Percentiles rank a stretch among this genome's conserved stretches.
These are phyloP conservation scores for Cercospora sp. DNA, from an alignment of 2,329 filamentous ascomycete genomes.

Conservation along the genomic window DNA sequence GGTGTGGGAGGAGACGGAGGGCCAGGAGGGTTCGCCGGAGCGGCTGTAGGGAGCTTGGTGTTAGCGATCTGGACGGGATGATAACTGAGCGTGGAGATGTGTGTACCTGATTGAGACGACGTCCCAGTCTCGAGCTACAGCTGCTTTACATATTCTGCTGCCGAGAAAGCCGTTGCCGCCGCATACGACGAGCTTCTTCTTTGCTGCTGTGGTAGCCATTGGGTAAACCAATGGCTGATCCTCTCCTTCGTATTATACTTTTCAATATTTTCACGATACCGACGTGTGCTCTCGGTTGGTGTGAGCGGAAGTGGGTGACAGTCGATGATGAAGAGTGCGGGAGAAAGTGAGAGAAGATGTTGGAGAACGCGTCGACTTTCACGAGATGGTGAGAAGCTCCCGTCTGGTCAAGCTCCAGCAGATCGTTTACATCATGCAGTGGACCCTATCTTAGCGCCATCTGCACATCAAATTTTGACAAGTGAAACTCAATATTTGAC, in stretches of 20 bases:
- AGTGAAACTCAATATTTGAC: not conserved
- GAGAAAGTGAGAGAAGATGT: not conserved
- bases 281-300: not conserved
- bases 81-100: not conserved
- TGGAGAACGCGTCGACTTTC: not conserved
- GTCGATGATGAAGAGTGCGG: not conserved
- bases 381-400: slow-evolving; percentile 2
- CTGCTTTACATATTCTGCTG: slow-evolving; percentile 85
- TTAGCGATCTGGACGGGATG: not conserved
- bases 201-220: slow-evolving; percentile 33
- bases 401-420: not conserved
- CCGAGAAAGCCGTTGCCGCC: slow-evolving; percentile 90
- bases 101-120: slow-evolving; percentile 85
- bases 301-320: not conserved
- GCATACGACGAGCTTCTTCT: slow-evolving; percentile 83
- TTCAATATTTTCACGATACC: not conserved
- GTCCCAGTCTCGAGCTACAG: slow-evolving; percentile 81
- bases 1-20: slow-evolving; percentile 69
- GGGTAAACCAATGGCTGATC: not conserved
- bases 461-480: not conserved
- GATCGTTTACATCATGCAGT: slow-evolving; percentile 4
- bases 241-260: not conserved
- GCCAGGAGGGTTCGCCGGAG: slow-evolving; percentile 86
- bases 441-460: not conserved
- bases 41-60: slow-evolving; percentile 57